Evolutionary conservation across 1,284 basidiomycete genomes (phyloP), one percentile per base, ranked within the genome.

Genomic region (Garcileccinum viscosum): DNA sequence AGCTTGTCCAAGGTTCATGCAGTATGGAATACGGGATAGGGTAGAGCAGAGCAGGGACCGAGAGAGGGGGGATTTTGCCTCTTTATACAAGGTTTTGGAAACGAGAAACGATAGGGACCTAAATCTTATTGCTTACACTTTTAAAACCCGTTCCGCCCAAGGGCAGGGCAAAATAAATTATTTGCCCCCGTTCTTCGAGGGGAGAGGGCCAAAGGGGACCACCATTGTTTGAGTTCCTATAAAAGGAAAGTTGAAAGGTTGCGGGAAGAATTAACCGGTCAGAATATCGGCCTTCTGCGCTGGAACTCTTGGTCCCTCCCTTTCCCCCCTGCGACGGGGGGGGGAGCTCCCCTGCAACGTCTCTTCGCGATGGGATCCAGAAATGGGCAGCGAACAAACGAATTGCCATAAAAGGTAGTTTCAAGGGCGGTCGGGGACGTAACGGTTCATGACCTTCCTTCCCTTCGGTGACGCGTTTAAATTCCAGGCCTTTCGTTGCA

Each of bases 391-490:
- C 77, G 80, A 83, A 88, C 86, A 88, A 88, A 86, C 85, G 85
- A 78, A 80, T 80, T 78, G 79, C 87, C 84, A 82, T 80, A 87
- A 85, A 74, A 80, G 86, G 87, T 81, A 88, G 80, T 84, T 85
- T 87, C 79, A 87, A 88, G 85, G 85, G 81, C 66, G 74, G 76
- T 74, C 77, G 74, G 78, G 78, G 76, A 82, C 80, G 79, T 79
- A 79, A 84, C 71, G 64, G 62, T 61, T 82, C 80, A 75, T 73
- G 63, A 59, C 32, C 32, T 59, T 32, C 58, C 63, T 64, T 76
- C 53, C 60, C 71, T 73, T 77, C 72, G 74, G 74, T 78, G 78
- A 78, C 77, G 76, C 76, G 68, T 80, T 56, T 72, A 74, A 76
- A 73, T 75, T 74, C 67, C 76, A 70, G 65, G 33, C 32, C 32